Evolutionary conservation across 2,329 filamentous ascomycete genomes (phyloP).

Genomic region (Phaeosphaeriaceae sp.): DNA sequence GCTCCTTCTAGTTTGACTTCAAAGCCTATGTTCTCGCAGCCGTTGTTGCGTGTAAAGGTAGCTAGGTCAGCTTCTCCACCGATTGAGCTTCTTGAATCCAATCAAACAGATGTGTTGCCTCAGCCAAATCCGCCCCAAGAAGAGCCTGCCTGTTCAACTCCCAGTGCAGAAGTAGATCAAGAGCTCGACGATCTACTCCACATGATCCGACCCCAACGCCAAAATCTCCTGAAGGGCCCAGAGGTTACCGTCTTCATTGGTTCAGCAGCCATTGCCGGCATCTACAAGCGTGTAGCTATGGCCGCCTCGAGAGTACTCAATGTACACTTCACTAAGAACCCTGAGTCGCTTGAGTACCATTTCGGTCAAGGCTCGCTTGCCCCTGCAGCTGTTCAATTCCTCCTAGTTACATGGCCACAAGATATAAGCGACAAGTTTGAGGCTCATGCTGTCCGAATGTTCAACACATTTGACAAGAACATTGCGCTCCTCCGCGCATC

Average conservation of each 20-base stretch:
- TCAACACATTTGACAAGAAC: constrained; percentile 9
- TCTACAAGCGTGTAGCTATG: constrained; percentile 22
- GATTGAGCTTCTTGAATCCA: no score
- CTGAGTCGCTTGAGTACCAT: constrained; percentile 6
- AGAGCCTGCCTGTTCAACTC: neutral
- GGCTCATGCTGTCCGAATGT: constrained; percentile 3
- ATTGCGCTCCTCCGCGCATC: constrained; percentile 14
- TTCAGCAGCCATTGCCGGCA: neutral
- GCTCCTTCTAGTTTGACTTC: no score
- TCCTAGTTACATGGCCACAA: constrained; percentile 15
- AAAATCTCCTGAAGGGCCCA: constrained; percentile 10
- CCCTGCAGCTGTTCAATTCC: constrained; percentile 5
- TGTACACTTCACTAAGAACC: constrained; percentile 12
- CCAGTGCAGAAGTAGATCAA: constrained; percentile 4
- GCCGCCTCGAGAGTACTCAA: constrained; percentile 15
- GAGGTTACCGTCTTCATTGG: constrained; percentile 14
- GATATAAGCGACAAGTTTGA: constrained; percentile 12
- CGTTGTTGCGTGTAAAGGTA: no score
- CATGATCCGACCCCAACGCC: constrained; percentile 15
- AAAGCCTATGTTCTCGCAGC: no score
- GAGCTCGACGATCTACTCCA: constrained; percentile 7
- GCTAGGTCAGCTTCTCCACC: no score
- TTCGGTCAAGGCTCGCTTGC: constrained; percentile 1
- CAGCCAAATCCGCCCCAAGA: neutral
- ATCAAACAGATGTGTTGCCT: neutral